These are phyloP conservation scores for Venturia effusa DNA, from an alignment of 2,329 filamentous ascomycete species.

Conservation along the genomic window DNA sequence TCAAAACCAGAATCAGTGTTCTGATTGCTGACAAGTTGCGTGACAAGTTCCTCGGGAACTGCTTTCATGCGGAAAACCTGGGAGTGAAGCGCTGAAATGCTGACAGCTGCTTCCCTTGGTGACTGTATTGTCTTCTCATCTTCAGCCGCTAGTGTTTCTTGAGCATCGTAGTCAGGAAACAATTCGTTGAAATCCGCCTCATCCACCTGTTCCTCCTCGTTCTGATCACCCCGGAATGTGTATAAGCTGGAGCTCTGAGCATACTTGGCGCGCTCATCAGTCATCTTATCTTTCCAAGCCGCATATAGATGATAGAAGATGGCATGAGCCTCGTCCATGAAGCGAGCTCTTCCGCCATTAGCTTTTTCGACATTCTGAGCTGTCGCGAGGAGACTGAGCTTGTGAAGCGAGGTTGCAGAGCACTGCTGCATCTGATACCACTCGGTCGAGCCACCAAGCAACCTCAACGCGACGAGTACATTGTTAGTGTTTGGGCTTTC, in stretches of 20 bases:
- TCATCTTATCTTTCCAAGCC: slow-evolving; percentile 69
- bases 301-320: slow-evolving; percentile 64
- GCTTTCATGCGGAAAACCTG: slow-evolving; percentile 8
- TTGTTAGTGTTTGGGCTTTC: not conserved
- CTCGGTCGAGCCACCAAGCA: not conserved
- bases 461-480: not conserved
- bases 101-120: slow-evolving; percentile 20
- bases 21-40: not conserved
- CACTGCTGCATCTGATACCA: not conserved
- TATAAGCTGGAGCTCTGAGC: slow-evolving; percentile 69
- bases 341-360: not conserved
- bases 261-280: slow-evolving; percentile 64
- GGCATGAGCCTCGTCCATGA: slow-evolving; percentile 32
- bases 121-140: slow-evolving; percentile 18
- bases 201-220: slow-evolving; percentile 65
- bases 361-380: slow-evolving; percentile 4
- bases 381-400: not conserved
- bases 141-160: slow-evolving; percentile 25
- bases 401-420: not conserved
- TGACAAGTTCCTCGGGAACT: not conserved
- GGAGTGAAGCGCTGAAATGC: slow-evolving; percentile 6
- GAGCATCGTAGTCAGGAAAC: slow-evolving; percentile 67
- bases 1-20: not conserved
- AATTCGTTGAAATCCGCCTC: slow-evolving; percentile 66
- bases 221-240: slow-evolving; percentile 66